phyloP scores from a whole-genome alignment of 306 rosid genomes.

The Malus sieversii region DNA sequence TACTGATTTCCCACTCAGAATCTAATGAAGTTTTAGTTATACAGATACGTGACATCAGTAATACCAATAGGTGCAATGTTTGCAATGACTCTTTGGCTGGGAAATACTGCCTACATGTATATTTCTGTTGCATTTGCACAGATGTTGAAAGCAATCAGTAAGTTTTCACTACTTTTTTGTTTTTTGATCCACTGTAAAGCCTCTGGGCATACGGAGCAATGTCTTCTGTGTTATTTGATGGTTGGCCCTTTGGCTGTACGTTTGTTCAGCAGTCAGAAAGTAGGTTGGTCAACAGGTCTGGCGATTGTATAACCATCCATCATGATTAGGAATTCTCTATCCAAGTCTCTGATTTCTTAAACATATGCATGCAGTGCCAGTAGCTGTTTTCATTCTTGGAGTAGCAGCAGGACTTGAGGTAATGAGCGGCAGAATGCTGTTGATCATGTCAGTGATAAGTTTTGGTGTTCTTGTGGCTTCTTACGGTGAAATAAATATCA shows the following conservation, averaged over 20 bases:
- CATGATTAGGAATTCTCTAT: constrained; percentile 7
- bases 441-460: constrained; percentile 95
- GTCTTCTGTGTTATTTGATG: not conserved
- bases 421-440: constrained; percentile 90
- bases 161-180: constrained; percentile 28
- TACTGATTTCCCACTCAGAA: not conserved
- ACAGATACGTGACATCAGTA: constrained; percentile 82
- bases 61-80: constrained; percentile 97
- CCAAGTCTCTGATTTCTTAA: constrained; percentile 8
- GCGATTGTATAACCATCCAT: not conserved
- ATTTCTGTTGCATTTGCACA: constrained; percentile 97
- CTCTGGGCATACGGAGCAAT: not conserved
- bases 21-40: constrained; percentile 32
- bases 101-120: constrained; percentile 95
- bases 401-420: constrained; percentile 90
- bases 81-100: constrained; percentile 99
- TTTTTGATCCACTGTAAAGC: constrained; percentile 7
- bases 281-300: constrained; percentile 18
- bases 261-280: constrained; percentile 1
- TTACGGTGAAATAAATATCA: constrained; percentile 86
- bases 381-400: constrained; percentile 92
- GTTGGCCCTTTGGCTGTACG: not conserved
- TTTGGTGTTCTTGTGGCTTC: constrained; percentile 95
- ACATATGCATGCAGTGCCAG: constrained; percentile 73
- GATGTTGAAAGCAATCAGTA: constrained; percentile 98